These are phyloP conservation scores for Trametopsis cervina DNA, from an alignment of 768 basidiomycete species.

Conservation along the genomic window DNA sequence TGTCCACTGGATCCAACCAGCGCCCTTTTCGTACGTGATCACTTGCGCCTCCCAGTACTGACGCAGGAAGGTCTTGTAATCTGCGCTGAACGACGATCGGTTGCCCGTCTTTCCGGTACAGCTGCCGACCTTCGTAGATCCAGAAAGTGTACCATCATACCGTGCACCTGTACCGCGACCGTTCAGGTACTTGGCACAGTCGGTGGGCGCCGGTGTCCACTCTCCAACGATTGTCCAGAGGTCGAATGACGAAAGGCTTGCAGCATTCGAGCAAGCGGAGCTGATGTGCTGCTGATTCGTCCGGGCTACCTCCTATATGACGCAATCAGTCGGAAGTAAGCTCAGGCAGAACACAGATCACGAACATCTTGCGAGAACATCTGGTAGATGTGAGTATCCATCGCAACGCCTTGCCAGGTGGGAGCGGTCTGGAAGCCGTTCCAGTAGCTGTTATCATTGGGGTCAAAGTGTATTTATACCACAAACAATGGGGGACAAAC, in stretches of 20 bases:
- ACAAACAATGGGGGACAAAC: conserved; percentile 9
- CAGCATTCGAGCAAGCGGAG: conserved; percentile 44
- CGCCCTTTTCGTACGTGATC: conserved; percentile 59
- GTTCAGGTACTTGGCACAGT: conserved; percentile 79
- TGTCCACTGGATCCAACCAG: conserved; percentile 76
- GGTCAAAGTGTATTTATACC: background rate
- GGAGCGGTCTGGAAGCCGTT: conserved; percentile 49
- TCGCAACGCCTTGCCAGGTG: conserved; percentile 54
- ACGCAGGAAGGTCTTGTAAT: conserved; percentile 77
- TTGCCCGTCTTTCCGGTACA: conserved; percentile 69
- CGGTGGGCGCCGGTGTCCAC: conserved; percentile 74
- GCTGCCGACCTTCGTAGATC: conserved; percentile 63
- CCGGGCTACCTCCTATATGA: conserved; percentile 38
- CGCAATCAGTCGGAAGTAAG: background rate
- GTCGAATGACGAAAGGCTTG: conserved; percentile 42
- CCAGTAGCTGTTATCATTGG: conserved; percentile 45
- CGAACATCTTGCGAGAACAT: conserved; percentile 58
- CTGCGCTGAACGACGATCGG: conserved; percentile 64
- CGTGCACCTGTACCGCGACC: conserved; percentile 66
- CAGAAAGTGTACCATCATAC: conserved; percentile 56
- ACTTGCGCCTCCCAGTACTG: conserved; percentile 84
- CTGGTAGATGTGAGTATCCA: conserved; percentile 80
- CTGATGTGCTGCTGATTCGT: conserved; percentile 50
- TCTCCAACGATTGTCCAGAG: conserved; percentile 87
- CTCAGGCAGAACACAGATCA: conserved; percentile 5